A percentile compares a stretch with the other conserved stretches of the same genome.
Conservation (phyloP, 768 basidiomycete genomes). For the Trametes punicea region DNA sequence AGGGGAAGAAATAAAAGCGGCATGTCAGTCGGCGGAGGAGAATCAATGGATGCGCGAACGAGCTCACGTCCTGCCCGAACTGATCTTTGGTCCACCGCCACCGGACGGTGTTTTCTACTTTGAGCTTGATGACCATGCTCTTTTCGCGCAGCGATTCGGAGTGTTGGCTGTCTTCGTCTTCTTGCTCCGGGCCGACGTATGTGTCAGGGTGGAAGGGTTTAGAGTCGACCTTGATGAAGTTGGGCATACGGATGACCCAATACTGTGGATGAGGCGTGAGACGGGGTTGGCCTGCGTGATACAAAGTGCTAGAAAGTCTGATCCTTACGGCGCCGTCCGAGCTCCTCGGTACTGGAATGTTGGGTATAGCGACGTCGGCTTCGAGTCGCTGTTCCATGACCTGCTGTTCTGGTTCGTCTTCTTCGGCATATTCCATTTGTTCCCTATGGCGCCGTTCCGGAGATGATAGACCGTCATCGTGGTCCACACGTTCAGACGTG, state of each 20-base stretch:
- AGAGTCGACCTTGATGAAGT: slow-evolving; percentile 85
- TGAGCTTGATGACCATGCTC: slow-evolving; percentile 80
- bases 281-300: not conserved
- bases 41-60: not conserved
- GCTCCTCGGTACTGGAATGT: slow-evolving; percentile 75
- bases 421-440: slow-evolving; percentile 71
- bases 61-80: slow-evolving; percentile 70
- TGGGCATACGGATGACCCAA: slow-evolving; percentile 94
- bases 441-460: slow-evolving; percentile 55
- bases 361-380: slow-evolving; percentile 79
- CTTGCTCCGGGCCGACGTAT: slow-evolving; percentile 80
- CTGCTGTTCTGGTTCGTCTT: slow-evolving; percentile 61
- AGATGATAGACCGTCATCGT: slow-evolving; percentile 64
- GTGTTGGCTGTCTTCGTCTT: slow-evolving; percentile 57
- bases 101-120: slow-evolving; percentile 90
- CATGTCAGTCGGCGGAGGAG: not conserved
- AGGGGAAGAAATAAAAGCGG: not conserved
- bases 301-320: not conserved
- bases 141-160: slow-evolving; percentile 67
- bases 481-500: slow-evolving; percentile 31
- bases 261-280: slow-evolving; percentile 43
- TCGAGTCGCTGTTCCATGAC: slow-evolving; percentile 55
- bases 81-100: slow-evolving; percentile 92
- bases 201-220: slow-evolving; percentile 88
- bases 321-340: slow-evolving; percentile 75